These are phyloP conservation scores for Paramecium tetraurelia DNA, from an alignment of 73 alveolate genomes.

Conservation along the genomic window DNA sequence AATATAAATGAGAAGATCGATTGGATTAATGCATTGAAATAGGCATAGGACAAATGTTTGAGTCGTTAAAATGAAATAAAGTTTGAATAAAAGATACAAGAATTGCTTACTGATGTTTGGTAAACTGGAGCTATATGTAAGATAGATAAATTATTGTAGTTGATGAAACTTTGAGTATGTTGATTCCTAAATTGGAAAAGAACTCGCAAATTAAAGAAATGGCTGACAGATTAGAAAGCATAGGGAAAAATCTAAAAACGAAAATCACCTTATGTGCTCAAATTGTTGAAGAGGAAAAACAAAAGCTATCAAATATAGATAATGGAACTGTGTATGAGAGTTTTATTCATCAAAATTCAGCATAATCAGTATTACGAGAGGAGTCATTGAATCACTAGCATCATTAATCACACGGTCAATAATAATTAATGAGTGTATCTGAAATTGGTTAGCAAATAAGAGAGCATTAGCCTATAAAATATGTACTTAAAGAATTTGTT, in stretches of 20 bases:
- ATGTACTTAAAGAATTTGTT: conserved; percentile 1
- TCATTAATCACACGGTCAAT: background rate
- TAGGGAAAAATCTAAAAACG: conserved; percentile 1
- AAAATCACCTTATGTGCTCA: background rate
- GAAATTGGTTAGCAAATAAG: background rate
- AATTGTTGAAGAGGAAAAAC: conserved; percentile 25
- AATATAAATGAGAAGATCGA: conserved; percentile 40
- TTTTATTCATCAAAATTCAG: background rate
- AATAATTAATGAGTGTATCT: background rate
- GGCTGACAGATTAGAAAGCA: conserved; percentile 30
- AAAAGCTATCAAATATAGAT: background rate
- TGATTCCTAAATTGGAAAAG: conserved; percentile 39
- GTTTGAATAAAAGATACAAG: background rate
- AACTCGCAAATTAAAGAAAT: background rate
- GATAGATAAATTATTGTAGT: background rate
- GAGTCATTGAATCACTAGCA: background rate
- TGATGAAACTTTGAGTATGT: conserved; percentile 49
- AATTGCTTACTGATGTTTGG: conserved; percentile 18
- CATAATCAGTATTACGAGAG: background rate
- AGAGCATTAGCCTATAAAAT: conserved; percentile 31
- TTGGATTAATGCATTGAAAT: conserved; percentile 54
- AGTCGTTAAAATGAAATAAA: background rate
- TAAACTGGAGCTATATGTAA: background rate
- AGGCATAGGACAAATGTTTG: conserved; percentile 34
- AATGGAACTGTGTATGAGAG: conserved; percentile 44